phyloP scores from a whole-genome alignment of 345 rosid genomes.

The Microcos paniculata region DNA sequence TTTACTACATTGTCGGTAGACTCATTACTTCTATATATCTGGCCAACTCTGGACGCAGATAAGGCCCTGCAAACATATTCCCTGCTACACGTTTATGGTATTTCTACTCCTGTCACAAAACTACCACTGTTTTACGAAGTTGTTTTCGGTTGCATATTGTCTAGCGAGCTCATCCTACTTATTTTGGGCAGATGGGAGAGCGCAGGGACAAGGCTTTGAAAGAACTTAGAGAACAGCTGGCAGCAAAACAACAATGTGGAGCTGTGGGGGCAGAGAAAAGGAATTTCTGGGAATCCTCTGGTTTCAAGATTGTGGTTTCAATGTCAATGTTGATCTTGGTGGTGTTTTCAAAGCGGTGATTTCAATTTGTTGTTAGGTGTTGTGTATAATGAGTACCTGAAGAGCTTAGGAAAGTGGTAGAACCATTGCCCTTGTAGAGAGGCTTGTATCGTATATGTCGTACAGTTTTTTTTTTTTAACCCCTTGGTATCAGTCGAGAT shows the following conservation, averaged over 20 bases:
- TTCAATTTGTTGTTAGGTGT: not conserved
- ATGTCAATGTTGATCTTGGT: slow-evolving; percentile 88
- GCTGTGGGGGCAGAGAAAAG: slow-evolving; percentile 36
- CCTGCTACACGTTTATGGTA: not conserved
- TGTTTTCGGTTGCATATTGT: not conserved
- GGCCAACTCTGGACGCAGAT: not conserved
- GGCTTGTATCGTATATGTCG: not conserved
- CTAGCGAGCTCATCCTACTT: not conserved
- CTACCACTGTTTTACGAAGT: not conserved
- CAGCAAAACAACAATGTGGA: slow-evolving; percentile 40
- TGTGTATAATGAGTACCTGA: slow-evolving; percentile 23
- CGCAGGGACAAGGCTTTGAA: slow-evolving; percentile 72
- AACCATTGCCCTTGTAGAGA: slow-evolving; percentile 31
- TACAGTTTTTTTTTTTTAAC: not conserved
- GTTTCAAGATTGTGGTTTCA: slow-evolving; percentile 79
- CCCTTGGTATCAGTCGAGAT: slow-evolving; percentile 7
- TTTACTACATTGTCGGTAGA: not conserved
- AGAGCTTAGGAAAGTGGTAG: slow-evolving; percentile 15
- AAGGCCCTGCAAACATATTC: not conserved
- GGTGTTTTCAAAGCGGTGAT: slow-evolving; percentile 72
- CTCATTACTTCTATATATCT: not conserved
- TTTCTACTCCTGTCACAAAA: not conserved
- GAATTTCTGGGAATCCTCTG: slow-evolving; percentile 81
- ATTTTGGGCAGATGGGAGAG: slow-evolving; percentile 65
- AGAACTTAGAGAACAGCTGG: slow-evolving; percentile 68